phyloP scores from a whole-genome alignment of 768 basidiomycete genomes.

The Calocybe gangraenosa region DNA sequence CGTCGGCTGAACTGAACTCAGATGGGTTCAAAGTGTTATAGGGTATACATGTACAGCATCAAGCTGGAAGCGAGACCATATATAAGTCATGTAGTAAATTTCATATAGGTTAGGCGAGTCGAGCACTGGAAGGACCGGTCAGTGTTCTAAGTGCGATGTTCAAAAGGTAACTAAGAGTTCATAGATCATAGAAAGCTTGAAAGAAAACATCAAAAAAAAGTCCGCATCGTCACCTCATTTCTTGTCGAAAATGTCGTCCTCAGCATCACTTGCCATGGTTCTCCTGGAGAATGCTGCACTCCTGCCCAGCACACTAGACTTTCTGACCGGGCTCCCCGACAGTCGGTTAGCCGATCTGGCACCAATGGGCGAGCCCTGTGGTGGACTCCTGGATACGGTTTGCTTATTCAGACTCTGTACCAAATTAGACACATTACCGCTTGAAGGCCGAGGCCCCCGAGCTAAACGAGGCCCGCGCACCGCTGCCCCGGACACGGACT shows the following conservation, averaged over 20 bases:
- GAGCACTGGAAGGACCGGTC: too few relatives aligned
- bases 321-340: constrained; percentile 41
- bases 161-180: constrained; percentile 1
- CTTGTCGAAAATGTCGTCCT: constrained; percentile 59
- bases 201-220: not conserved
- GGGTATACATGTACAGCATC: too few relatives aligned
- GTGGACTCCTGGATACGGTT: constrained; percentile 32
- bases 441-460: constrained; percentile 41
- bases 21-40: too few relatives aligned
- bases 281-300: constrained; percentile 58
- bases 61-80: too few relatives aligned
- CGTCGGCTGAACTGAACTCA: too few relatives aligned
- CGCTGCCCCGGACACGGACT: constrained; percentile 27
- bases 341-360: constrained; percentile 35
- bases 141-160: too few relatives aligned
- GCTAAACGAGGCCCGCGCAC: constrained; percentile 48
- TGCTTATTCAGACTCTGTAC: constrained; percentile 55
- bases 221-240: constrained; percentile 7
- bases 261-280: constrained; percentile 82
- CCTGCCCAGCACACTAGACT: constrained; percentile 46
- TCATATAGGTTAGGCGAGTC: too few relatives aligned
- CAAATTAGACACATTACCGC: constrained; percentile 45
- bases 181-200: constrained; percentile 7
- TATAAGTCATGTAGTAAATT: too few relatives aligned
- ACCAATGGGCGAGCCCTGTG: constrained; percentile 12